Evolutionary conservation across 352 stramenopile species (phyloP).

Genomic region (Globisporangium uncinulatum): DNA sequence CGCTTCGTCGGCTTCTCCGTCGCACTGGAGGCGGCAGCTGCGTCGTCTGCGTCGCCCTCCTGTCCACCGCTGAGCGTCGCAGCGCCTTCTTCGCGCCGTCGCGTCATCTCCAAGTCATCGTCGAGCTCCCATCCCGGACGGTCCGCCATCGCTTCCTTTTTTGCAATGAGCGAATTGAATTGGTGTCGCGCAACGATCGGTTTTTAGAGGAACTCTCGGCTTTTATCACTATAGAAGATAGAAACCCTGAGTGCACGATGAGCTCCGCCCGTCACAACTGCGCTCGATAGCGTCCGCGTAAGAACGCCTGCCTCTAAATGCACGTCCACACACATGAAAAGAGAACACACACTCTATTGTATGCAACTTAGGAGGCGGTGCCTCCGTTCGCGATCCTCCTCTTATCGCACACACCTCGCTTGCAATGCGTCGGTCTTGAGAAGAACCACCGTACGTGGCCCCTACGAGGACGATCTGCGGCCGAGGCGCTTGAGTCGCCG

Average conservation of each 20-base stretch:
- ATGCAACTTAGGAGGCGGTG: no score
- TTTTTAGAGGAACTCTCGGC: no score
- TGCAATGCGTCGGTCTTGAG: no score
- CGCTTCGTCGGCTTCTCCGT: conserved; percentile 22
- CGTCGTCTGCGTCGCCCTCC: conserved; percentile 7
- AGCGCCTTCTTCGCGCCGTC: conserved; percentile 12
- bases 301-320: no score
- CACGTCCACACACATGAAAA: no score
- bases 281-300: no score
- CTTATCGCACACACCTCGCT: no score
- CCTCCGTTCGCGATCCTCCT: no score
- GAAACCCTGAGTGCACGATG: no score
- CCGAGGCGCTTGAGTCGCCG: conserved; percentile 38
- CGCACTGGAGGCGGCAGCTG: conserved; percentile 1
- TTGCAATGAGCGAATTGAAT: background rate
- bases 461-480: conserved; percentile 12
- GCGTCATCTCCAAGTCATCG: conserved; percentile 29
- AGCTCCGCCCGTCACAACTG: no score
- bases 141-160: conserved; percentile 25
- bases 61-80: conserved; percentile 3
- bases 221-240: background rate
- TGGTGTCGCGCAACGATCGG: no score
- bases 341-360: no score
- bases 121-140: conserved; percentile 54
- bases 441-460: background rate